phyloP scores from a whole-genome alignment of 805 yeast species.

The Starmerella apis region DNA sequence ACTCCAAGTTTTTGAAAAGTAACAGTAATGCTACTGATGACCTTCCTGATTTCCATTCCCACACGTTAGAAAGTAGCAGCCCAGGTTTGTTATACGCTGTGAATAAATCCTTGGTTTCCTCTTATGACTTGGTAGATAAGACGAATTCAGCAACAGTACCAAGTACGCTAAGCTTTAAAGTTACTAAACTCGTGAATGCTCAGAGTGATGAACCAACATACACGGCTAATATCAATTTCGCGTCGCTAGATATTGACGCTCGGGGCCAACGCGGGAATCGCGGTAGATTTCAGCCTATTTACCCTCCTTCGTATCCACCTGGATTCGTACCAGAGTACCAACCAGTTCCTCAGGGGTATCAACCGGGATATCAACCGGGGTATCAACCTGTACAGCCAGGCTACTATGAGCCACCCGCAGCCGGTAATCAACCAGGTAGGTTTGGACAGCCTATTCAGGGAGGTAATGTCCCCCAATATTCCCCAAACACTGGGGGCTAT shows the following conservation, averaged over 20 bases:
- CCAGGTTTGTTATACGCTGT: background rate
- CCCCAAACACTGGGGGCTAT: constrained; percentile 10
- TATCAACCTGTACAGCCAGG: background rate
- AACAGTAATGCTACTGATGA: background rate
- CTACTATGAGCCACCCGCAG: background rate
- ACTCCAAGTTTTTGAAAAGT: background rate
- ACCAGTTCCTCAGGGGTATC: background rate
- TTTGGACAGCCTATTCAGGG: background rate
- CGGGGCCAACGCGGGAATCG: background rate
- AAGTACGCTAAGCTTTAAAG: no score
- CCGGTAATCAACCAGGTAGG: background rate
- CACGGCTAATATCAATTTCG: background rate
- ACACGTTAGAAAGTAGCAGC: background rate
- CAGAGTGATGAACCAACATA: background rate
- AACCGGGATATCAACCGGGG: background rate
- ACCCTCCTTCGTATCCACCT: background rate
- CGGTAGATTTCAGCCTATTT: background rate
- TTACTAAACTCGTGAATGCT: background rate
- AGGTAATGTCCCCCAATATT: background rate
- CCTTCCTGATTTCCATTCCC: background rate
- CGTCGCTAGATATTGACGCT: background rate
- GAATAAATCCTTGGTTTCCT: background rate
- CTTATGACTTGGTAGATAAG: background rate
- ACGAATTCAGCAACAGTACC: background rate
- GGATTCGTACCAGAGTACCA: background rate